These are phyloP conservation scores for Dictyostelium firmibasis DNA, from an alignment of 78 protist species.

Conservation along the genomic window DNA sequence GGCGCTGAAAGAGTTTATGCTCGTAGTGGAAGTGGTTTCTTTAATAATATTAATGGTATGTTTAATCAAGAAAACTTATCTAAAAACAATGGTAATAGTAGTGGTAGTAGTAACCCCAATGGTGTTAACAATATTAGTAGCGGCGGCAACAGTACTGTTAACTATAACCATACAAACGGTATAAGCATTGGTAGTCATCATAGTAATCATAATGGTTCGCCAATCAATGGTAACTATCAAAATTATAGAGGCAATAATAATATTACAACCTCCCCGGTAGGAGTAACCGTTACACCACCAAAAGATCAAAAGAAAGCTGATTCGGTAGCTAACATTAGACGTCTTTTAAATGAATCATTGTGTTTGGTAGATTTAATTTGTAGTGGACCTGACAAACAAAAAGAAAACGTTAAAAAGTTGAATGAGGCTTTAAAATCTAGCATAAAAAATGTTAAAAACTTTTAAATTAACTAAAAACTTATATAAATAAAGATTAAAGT, in stretches of 20 bases:
- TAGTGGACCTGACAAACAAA: background rate
- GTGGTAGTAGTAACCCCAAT: background rate
- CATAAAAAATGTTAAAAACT: background rate
- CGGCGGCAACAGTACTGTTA: too few species aligned
- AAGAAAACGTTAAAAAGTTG: conserved; percentile 7
- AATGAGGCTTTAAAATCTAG: conserved; percentile 5
- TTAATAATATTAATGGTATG: conserved; percentile 4
- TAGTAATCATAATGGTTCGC: background rate
- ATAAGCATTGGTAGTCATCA: background rate
- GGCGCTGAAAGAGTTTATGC: background rate
- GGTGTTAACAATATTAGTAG: background rate
- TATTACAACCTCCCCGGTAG: background rate
- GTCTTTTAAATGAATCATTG: background rate
- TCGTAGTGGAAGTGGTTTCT: background rate
- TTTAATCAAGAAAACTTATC: background rate
- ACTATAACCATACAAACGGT: background rate
- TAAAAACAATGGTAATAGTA: background rate
- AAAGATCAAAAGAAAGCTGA: conserved; percentile 7
- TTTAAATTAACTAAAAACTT: background rate
- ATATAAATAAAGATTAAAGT: background rate
- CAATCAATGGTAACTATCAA: background rate
- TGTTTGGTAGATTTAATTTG: background rate
- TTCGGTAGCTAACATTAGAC: background rate
- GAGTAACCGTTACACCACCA: background rate
- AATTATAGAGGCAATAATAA: background rate